Evolutionary conservation across 192 early-diverging fungal species (phyloP).

Genomic region (Umbelopsis vinacea): DNA sequence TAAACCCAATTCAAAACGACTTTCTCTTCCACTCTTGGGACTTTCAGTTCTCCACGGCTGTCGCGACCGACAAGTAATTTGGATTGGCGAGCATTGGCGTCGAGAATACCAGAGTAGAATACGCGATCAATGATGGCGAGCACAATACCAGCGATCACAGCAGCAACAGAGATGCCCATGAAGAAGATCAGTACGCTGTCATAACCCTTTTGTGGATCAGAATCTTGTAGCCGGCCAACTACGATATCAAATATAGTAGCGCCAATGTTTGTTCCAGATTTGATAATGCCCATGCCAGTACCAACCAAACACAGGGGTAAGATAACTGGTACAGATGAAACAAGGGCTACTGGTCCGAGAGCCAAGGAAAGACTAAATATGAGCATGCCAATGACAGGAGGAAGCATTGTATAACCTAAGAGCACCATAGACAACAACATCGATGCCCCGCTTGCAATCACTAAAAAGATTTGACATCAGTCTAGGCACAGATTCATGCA

Average conservation of each 20-base stretch:
- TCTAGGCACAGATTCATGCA: not conserved
- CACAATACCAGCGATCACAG: slow-evolving; percentile 23
- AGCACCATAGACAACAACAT: slow-evolving; percentile 38
- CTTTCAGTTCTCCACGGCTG: not conserved
- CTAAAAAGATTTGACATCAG: slow-evolving; percentile 15
- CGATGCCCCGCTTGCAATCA: slow-evolving; percentile 35
- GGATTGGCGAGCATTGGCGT: slow-evolving; percentile 23
- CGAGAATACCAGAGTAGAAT: slow-evolving; percentile 31
- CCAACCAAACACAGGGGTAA: slow-evolving; percentile 59
- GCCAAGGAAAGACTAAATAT: slow-evolving; percentile 64
- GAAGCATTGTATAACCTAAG: slow-evolving; percentile 55
- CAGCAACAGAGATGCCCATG: slow-evolving; percentile 19
- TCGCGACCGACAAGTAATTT: not conserved
- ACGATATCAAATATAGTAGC: slow-evolving; percentile 62
- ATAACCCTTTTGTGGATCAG: slow-evolving; percentile 37
- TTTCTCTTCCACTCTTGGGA: not conserved
- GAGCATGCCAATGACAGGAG: slow-evolving; percentile 58
- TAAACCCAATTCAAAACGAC: slow-evolving; percentile 30
- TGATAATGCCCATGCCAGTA: slow-evolving; percentile 66
- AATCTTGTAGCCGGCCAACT: slow-evolving; percentile 61
- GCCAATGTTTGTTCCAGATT: slow-evolving; percentile 65
- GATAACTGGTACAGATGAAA: slow-evolving; percentile 62
- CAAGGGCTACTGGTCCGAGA: slow-evolving; percentile 60
- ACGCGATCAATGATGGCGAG: slow-evolving; percentile 30
- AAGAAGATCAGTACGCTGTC: slow-evolving; percentile 40